Evolutionary conservation across 345 rosid genomes (phyloP).

Genomic region (Mercurialis annua): DNA sequence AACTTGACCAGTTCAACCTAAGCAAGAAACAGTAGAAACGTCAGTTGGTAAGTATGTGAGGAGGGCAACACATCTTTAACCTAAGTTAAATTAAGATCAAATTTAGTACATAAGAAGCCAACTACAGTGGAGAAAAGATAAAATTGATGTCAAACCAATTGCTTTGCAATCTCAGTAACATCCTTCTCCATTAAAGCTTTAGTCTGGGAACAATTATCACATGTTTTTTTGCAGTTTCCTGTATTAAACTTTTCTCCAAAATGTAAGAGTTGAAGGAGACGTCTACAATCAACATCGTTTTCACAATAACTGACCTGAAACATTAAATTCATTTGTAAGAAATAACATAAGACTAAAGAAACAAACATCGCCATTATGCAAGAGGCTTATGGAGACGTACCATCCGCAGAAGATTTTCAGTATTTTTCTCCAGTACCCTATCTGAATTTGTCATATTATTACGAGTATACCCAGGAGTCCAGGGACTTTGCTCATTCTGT

Average conservation of each 20-base stretch:
- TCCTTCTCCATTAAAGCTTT: constrained; percentile 72
- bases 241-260: constrained; percentile 88
- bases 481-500: constrained; percentile 71
- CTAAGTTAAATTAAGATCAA: neutral
- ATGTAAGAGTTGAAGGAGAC: constrained; percentile 81
- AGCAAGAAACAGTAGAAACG: constrained; percentile 18
- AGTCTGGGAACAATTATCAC: constrained; percentile 79
- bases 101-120: neutral
- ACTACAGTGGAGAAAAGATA: neutral
- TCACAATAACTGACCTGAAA: constrained; percentile 91
- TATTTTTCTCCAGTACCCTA: constrained; percentile 79
- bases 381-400: constrained; percentile 34
- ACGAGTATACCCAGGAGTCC: constrained; percentile 58
- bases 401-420: constrained; percentile 89
- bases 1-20: constrained; percentile 89
- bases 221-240: constrained; percentile 68
- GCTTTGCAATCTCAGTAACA: constrained; percentile 74
- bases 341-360: neutral
- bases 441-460: constrained; percentile 49
- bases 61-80: neutral
- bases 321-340: neutral
- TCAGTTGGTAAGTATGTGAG: neutral
- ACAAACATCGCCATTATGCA: constrained; percentile 7
- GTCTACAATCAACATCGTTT: constrained; percentile 95
- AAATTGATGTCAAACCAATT: constrained; percentile 56